Conservation (phyloP, 2,329 filamentous ascomycete species). For the Zymoseptoria crescenta region DNA sequence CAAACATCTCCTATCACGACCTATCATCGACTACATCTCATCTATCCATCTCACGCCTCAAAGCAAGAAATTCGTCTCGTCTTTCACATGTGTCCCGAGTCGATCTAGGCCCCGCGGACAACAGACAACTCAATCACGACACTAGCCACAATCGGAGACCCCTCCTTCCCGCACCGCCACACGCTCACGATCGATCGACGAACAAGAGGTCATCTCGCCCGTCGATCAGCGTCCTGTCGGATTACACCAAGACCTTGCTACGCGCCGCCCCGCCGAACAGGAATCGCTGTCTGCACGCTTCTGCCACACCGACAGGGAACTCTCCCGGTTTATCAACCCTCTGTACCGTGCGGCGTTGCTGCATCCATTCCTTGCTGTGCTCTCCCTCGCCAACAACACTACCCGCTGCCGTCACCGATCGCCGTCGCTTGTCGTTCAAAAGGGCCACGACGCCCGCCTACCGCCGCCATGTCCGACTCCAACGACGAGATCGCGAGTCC, state of each 20-base stretch:
- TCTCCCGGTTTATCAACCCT: background rate
- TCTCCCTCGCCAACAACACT: background rate
- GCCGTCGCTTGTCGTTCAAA: background rate
- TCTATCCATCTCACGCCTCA: too few species aligned
- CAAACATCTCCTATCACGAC: too few species aligned
- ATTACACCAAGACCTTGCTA: background rate
- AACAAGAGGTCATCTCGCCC: background rate
- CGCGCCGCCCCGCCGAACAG: background rate
- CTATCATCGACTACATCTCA: too few species aligned
- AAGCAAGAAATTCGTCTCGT: too few species aligned
- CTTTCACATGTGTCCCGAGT: too few species aligned
- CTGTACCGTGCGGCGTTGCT: background rate
- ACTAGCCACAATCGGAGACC: background rate
- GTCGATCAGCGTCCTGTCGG: background rate
- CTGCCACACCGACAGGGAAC: background rate
- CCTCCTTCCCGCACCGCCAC: background rate
- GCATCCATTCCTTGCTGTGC: background rate
- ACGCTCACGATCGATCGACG: background rate
- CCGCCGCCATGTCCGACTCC: constrained; percentile 12
- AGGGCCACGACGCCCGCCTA: background rate
- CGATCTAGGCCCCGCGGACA: too few species aligned
- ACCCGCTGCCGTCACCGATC: background rate
- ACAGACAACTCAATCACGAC: too few species aligned
- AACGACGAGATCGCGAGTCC: constrained; percentile 8
- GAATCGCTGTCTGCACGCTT: background rate